A percentile compares a stretch with the other conserved stretches of the same genome.
Evolutionary conservation across 2,329 filamentous ascomycete species (phyloP).

Genomic region (Aspergillus sp.): DNA sequence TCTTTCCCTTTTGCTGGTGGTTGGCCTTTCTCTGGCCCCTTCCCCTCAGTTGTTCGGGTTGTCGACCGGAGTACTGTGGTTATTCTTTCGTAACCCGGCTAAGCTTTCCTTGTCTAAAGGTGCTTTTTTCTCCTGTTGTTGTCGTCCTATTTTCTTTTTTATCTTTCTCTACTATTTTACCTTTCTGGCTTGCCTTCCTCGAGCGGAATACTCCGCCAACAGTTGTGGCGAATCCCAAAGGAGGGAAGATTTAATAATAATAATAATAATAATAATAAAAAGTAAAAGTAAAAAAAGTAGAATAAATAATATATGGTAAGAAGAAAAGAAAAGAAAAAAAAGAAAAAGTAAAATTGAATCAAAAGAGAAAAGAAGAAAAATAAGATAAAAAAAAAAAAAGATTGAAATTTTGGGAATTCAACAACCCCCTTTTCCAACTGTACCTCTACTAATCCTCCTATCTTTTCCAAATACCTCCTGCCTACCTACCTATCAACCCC

Average conservation of each 20-base stretch:
- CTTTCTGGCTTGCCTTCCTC: conserved; percentile 9
- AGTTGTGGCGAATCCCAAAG: conserved; percentile 23
- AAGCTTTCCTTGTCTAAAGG: conserved; percentile 27
- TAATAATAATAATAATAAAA: background rate
- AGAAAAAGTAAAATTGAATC: background rate
- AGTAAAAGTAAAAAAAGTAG: background rate
- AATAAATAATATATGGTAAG: background rate
- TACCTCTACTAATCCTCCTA: conserved; percentile 6
- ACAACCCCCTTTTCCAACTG: conserved; percentile 1
- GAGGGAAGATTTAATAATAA: background rate
- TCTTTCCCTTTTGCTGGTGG: background rate
- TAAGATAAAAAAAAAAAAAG: background rate
- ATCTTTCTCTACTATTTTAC: conserved; percentile 3
- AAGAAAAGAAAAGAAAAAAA: background rate
- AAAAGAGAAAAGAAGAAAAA: background rate
- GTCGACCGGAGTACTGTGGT: conserved; percentile 5
- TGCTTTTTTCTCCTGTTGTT: conserved; percentile 2
- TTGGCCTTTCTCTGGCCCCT: conserved; percentile 15
- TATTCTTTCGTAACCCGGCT: conserved; percentile 20
- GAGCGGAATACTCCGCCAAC: conserved; percentile 21
- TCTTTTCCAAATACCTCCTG: background rate
- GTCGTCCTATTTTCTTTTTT: background rate
- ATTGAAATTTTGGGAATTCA: background rate
- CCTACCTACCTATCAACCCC: conserved; percentile 1
- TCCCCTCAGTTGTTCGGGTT: conserved; percentile 21